A percentile compares a stretch with the other conserved stretches of the same genome.
Evolutionary conservation across 148 eudicot species (phyloP).

Genomic region (Persicaria maculosa): DNA sequence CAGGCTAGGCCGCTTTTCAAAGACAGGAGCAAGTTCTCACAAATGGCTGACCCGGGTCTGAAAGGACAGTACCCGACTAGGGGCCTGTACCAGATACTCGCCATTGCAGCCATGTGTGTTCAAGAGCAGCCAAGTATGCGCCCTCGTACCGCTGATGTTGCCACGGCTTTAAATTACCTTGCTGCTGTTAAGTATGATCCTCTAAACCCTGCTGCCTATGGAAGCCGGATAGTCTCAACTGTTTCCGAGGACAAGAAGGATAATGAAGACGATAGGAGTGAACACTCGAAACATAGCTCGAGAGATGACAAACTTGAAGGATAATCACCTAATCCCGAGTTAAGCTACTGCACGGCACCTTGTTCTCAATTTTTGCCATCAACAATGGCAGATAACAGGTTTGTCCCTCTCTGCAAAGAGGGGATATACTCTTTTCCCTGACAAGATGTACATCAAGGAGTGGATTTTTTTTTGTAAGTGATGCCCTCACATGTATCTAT

Average conservation of each 20-base stretch:
- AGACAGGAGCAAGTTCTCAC: not conserved
- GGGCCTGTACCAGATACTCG: not conserved
- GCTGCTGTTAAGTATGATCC: not conserved
- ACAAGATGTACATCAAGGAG: not conserved
- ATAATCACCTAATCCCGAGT: not conserved
- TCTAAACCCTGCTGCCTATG: not conserved
- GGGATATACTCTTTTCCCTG: not conserved
- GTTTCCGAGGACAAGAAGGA: not conserved
- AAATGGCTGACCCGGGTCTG: not conserved
- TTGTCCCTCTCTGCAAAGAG: not conserved
- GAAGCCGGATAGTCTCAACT: not conserved
- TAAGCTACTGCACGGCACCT: not conserved
- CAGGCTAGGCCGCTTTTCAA: not conserved
- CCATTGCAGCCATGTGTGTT: slow-evolving; percentile 7
- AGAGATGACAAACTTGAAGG: not conserved
- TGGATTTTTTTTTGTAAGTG: not conserved
- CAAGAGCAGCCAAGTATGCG: not conserved
- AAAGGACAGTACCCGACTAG: not conserved
- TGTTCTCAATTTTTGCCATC: not conserved
- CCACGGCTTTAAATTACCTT: not conserved
- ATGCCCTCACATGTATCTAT: not conserved
- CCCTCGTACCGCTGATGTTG: not conserved
- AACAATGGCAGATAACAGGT: not conserved
- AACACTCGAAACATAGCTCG: not conserved
- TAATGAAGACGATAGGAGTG: not conserved